phyloP scores from a whole-genome alignment of 495 filamentous ascomycete genomes.

The Pyrenopolyporus hunteri region DNA sequence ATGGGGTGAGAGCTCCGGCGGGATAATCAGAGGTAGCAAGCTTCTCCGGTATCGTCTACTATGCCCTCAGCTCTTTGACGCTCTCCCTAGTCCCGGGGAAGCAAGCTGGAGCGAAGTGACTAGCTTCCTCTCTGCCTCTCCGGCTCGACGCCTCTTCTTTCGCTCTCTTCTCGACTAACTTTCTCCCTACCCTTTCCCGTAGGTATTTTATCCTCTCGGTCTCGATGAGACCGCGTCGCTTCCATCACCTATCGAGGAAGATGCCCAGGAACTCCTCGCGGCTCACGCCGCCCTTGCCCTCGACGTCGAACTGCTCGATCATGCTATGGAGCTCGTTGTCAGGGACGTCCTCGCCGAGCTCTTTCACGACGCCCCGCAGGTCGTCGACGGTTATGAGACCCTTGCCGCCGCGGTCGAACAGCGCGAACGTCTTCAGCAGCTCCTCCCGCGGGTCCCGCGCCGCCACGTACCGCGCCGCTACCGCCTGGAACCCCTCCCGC shows the following conservation, averaged over 20 bases:
- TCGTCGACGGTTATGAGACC: conserved; percentile 87
- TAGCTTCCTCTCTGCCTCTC: neutral
- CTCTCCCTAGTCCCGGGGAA: too few species aligned
- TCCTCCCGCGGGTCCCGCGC: conserved; percentile 87
- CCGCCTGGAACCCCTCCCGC: conserved; percentile 73
- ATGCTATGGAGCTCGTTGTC: conserved; percentile 93
- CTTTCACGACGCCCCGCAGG: conserved; percentile 82
- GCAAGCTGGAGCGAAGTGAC: too few species aligned
- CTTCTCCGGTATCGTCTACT: too few species aligned
- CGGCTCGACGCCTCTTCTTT: neutral
- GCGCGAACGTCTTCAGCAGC: conserved; percentile 85
- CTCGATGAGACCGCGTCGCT: too few species aligned
- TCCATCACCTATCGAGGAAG: conserved; percentile 42
- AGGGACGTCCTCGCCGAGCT: conserved; percentile 88
- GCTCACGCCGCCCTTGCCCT: conserved; percentile 87
- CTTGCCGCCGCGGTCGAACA: conserved; percentile 79
- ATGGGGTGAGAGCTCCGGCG: too few species aligned
- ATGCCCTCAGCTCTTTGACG: too few species aligned
- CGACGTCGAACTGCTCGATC: conserved; percentile 98
- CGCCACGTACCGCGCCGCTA: conserved; percentile 80
- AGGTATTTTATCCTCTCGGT: too few species aligned
- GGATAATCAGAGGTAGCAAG: too few species aligned
- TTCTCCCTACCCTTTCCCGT: too few species aligned
- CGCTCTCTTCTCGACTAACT: too few species aligned
- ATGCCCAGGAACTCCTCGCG: conserved; percentile 81